Percentiles rank a stretch among this genome's conserved stretches.
Evolutionary conservation across 352 stramenopile genomes (phyloP).

Genomic region (Phytophthora ohioensis): DNA sequence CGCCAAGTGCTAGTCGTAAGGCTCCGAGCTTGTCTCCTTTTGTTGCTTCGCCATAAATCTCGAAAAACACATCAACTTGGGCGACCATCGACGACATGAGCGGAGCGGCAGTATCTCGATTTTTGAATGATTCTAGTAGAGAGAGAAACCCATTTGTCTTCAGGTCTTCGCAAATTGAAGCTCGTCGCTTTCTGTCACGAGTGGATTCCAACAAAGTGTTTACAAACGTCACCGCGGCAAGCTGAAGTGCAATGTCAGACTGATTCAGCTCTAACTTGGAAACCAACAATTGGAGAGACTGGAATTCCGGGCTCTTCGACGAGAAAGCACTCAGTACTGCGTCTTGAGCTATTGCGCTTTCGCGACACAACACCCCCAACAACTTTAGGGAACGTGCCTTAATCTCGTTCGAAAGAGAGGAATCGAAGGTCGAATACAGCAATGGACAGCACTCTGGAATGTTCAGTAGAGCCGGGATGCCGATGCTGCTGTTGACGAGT

Average conservation of each 20-base stretch:
- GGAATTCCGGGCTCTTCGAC: conserved; percentile 16
- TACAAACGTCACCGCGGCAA: conserved; percentile 56
- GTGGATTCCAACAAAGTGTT: conserved; percentile 53
- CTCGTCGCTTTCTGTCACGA: conserved; percentile 33
- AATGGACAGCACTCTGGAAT: conserved; percentile 40
- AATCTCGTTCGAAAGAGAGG: conserved; percentile 23
- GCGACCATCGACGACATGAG: conserved; percentile 6
- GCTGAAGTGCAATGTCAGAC: conserved; percentile 38
- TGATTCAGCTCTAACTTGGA: conserved; percentile 37
- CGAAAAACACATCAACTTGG: conserved; percentile 28
- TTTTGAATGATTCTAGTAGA: conserved; percentile 41
- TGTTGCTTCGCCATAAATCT: conserved; percentile 25
- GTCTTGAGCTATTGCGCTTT: conserved; percentile 37
- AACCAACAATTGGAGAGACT: conserved; percentile 39
- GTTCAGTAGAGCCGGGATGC: conserved; percentile 43
- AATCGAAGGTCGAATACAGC: conserved; percentile 43
- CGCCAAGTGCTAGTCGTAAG: conserved; percentile 31
- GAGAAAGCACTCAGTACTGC: conserved; percentile 44
- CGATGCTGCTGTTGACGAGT: conserved; percentile 45
- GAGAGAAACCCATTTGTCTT: conserved; percentile 40
- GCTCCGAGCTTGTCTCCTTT: conserved; percentile 23
- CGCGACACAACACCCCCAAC: conserved; percentile 41
- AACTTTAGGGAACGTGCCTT: conserved; percentile 39
- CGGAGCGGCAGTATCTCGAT: background rate
- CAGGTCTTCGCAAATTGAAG: conserved; percentile 57